Percentiles rank a stretch among this genome's conserved stretches.
Conservation (phyloP, 108 stramenopile species). For the Cyclostephanos invisitatus region DNA sequence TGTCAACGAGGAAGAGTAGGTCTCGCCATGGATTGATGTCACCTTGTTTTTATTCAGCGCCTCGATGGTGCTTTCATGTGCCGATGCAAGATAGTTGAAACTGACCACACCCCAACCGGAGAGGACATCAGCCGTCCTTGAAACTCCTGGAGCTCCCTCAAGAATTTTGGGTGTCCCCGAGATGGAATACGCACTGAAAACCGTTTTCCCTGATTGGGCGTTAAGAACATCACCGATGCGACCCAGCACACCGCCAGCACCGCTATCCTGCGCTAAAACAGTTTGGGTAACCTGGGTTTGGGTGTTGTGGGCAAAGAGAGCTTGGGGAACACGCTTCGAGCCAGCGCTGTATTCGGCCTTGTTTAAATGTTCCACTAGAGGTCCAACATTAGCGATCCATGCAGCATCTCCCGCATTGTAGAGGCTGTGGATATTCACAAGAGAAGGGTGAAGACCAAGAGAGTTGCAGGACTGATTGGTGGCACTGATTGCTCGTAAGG, state of each 20-base stretch:
- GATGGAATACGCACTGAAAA: slow-evolving; percentile 41
- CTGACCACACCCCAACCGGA: slow-evolving; percentile 22
- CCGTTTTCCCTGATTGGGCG: slow-evolving; percentile 14
- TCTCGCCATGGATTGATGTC: slow-evolving; percentile 36
- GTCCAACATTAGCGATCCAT: slow-evolving; percentile 53
- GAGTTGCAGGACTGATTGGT: slow-evolving; percentile 29
- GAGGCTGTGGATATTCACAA: slow-evolving; percentile 25
- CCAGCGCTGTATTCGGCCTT: slow-evolving; percentile 20
- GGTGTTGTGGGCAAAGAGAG: slow-evolving; percentile 47
- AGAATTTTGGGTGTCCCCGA: slow-evolving; percentile 31
- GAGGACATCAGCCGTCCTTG: slow-evolving; percentile 33
- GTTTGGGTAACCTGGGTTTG: slow-evolving; percentile 32
- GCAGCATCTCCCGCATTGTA: slow-evolving; percentile 44
- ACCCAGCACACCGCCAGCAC: slow-evolving; percentile 38
- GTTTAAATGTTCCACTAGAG: slow-evolving; percentile 6
- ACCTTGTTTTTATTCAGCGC: slow-evolving; percentile 11
- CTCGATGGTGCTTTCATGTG: slow-evolving; percentile 25
- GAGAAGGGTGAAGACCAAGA: slow-evolving; percentile 48
- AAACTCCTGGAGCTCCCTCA: slow-evolving; percentile 41
- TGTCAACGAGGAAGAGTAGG: slow-evolving; percentile 25
- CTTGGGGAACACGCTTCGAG: slow-evolving; percentile 21
- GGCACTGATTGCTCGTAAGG: slow-evolving; percentile 22
- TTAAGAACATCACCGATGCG: slow-evolving; percentile 42
- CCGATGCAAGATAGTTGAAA: slow-evolving; percentile 1
- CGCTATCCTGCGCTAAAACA: slow-evolving; percentile 29